Conservation (phyloP, 192 early-diverging fungal species). For the Entomortierella beljakovae region DNA sequence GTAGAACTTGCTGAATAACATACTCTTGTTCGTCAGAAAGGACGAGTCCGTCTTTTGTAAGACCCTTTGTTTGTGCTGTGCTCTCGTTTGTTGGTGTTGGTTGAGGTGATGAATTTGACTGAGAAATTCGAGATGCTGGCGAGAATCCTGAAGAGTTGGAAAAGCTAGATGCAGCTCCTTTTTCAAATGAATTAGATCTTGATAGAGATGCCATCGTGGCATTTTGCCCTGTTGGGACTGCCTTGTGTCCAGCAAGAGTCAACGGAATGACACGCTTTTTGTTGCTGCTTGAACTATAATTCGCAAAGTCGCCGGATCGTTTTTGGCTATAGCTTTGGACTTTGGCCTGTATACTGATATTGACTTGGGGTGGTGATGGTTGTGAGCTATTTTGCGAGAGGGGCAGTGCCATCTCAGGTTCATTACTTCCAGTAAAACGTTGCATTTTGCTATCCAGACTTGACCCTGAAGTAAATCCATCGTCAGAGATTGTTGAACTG, state of each 20-base stretch:
- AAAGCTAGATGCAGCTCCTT: no score
- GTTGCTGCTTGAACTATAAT: neutral
- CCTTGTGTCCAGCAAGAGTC: constrained; percentile 7
- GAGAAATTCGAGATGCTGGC: constrained; percentile 2
- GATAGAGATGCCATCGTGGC: constrained; percentile 1
- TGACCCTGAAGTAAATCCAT: constrained; percentile 33
- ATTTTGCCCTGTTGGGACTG: neutral
- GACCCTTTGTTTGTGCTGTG: neutral
- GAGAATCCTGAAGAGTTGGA: constrained; percentile 12
- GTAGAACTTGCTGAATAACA: constrained; percentile 70
- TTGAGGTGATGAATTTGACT: neutral
- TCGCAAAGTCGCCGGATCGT: constrained; percentile 22
- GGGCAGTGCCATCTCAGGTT: constrained; percentile 19
- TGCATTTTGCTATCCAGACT: constrained; percentile 34
- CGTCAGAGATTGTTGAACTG: constrained; percentile 27
- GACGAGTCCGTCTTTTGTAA: constrained; percentile 40
- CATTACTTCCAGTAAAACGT: constrained; percentile 3
- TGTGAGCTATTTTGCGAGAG: constrained; percentile 6
- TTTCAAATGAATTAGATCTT: constrained; percentile 1
- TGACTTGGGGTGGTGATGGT: neutral
- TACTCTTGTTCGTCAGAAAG: constrained; percentile 69
- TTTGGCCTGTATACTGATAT: constrained; percentile 9
- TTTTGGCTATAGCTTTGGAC: constrained; percentile 34
- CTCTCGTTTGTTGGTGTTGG: neutral
- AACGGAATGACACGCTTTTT: constrained; percentile 15